Evolutionary conservation across 2,329 filamentous ascomycete species (phyloP).

Genomic region (Xylariaceae sp.): DNA sequence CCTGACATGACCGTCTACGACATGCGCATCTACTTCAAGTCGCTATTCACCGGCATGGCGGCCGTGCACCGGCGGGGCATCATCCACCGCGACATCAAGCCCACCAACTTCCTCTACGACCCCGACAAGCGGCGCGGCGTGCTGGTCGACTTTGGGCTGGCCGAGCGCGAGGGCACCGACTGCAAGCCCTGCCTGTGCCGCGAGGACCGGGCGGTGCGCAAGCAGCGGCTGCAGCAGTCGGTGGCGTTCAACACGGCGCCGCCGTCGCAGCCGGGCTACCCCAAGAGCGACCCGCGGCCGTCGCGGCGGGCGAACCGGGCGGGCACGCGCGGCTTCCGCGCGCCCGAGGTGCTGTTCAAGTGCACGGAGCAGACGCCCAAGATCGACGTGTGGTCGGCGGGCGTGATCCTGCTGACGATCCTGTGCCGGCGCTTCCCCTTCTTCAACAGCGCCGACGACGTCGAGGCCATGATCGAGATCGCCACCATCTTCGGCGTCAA

Average conservation of each 20-base stretch:
- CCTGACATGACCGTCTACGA: constrained; percentile 79
- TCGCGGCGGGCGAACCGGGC: constrained; percentile 89
- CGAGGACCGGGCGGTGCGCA: constrained; percentile 54
- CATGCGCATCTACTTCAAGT: constrained; percentile 83
- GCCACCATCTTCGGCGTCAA: constrained; percentile 85
- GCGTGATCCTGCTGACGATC: constrained; percentile 94
- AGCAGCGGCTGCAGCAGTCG: constrained; percentile 44
- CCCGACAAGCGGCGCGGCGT: constrained; percentile 74
- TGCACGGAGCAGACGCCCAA: constrained; percentile 91
- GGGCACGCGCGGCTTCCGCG: constrained; percentile 90
- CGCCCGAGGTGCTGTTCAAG: constrained; percentile 93
- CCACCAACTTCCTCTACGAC: constrained; percentile 95
- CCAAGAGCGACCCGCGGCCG: constrained; percentile 80
- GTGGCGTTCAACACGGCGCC: constrained; percentile 46
- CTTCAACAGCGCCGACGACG: constrained; percentile 97
- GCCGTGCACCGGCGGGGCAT: constrained; percentile 80
- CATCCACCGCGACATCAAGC: constrained; percentile 92
- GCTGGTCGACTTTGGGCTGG: constrained; percentile 97
- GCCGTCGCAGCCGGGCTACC: constrained; percentile 60
- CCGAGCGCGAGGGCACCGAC: constrained; percentile 74
- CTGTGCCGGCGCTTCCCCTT: constrained; percentile 90
- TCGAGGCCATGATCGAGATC: constrained; percentile 96
- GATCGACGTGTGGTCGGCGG: constrained; percentile 95
- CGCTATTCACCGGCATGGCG: constrained; percentile 75
- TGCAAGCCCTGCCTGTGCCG: constrained; percentile 77